Conservation (phyloP, 2,329 filamentous ascomycete species). For the Diaporthe citrichinensis region DNA sequence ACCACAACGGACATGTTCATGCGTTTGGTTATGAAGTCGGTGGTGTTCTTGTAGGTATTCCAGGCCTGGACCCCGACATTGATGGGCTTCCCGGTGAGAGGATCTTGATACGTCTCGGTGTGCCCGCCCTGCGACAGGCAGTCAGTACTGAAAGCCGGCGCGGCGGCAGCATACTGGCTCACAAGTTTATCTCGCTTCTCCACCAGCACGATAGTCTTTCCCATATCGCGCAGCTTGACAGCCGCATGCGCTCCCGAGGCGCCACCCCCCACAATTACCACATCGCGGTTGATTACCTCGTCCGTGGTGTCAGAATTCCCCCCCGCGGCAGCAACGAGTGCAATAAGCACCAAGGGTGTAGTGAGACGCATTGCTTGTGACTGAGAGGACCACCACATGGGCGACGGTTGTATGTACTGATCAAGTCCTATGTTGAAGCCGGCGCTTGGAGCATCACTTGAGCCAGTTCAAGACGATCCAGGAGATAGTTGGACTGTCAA, state of each 20-base stretch:
- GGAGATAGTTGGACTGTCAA: neutral
- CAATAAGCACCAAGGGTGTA: neutral
- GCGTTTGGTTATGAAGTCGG: conserved; percentile 46
- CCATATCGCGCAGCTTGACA: conserved; percentile 14
- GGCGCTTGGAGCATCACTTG: neutral
- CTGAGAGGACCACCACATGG: neutral
- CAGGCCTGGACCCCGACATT: conserved; percentile 46
- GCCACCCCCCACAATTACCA: conserved; percentile 19
- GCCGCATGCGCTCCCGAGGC: conserved; percentile 29
- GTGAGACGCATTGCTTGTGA: neutral
- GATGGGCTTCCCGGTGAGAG: conserved; percentile 44
- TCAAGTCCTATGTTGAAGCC: neutral
- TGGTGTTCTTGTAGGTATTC: conserved; percentile 52
- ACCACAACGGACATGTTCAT: conserved; percentile 48
- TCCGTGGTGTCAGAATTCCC: neutral
- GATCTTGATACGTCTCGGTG: conserved; percentile 50
- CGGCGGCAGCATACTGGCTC: neutral
- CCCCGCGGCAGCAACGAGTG: neutral
- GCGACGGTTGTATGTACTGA: neutral
- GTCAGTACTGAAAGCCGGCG: neutral
- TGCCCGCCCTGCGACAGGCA: conserved; percentile 49
- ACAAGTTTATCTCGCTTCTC: conserved; percentile 24
- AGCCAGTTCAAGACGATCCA: neutral
- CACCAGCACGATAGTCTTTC: conserved; percentile 1
- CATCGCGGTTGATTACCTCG: neutral